These are phyloP conservation scores for Suillus lakei DNA, from an alignment of 768 basidiomycete species.

Conservation along the genomic window DNA sequence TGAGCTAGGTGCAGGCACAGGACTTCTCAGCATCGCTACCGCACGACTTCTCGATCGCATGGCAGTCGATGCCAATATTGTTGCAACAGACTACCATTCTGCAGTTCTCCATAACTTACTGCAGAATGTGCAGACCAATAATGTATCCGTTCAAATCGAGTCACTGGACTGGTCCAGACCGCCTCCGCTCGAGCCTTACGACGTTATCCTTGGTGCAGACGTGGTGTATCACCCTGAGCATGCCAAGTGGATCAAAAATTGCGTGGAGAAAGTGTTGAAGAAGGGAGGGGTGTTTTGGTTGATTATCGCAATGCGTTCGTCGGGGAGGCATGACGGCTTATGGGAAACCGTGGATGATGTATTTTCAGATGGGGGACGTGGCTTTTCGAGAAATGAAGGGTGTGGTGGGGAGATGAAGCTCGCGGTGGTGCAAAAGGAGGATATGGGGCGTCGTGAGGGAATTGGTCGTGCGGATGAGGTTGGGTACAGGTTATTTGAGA, in stretches of 20 bases:
- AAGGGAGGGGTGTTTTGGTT: conserved; percentile 67
- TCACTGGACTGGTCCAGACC: conserved; percentile 71
- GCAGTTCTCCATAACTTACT: conserved; percentile 73
- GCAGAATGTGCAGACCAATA: conserved; percentile 63
- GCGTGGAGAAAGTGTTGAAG: conserved; percentile 56
- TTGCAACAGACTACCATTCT: conserved; percentile 81
- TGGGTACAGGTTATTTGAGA: conserved; percentile 70
- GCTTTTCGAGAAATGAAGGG: conserved; percentile 4
- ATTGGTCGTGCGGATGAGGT: conserved; percentile 73
- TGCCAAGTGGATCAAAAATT: conserved; percentile 68
- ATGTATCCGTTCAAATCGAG: conserved; percentile 47
- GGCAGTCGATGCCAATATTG: conserved; percentile 36
- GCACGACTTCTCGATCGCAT: conserved; percentile 48
- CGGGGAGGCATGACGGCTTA: conserved; percentile 65
- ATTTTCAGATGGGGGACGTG: conserved; percentile 40
- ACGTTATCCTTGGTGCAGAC: conserved; percentile 79
- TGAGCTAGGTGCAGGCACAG: conserved; percentile 88
- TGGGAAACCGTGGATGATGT: conserved; percentile 57
- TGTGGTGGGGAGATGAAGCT: conserved; percentile 34
- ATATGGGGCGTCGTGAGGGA: conserved; percentile 53
- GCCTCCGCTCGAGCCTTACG: conserved; percentile 52
- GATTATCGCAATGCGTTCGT: conserved; percentile 70
- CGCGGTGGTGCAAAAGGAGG: conserved; percentile 51
- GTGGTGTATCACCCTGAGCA: conserved; percentile 77
- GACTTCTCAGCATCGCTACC: conserved; percentile 74